A percentile compares a stretch with the other conserved stretches of the same genome.
phyloP scores from a whole-genome alignment of 1,139 yeast genomes.

The Nadsonia starkeyi-henricii region DNA sequence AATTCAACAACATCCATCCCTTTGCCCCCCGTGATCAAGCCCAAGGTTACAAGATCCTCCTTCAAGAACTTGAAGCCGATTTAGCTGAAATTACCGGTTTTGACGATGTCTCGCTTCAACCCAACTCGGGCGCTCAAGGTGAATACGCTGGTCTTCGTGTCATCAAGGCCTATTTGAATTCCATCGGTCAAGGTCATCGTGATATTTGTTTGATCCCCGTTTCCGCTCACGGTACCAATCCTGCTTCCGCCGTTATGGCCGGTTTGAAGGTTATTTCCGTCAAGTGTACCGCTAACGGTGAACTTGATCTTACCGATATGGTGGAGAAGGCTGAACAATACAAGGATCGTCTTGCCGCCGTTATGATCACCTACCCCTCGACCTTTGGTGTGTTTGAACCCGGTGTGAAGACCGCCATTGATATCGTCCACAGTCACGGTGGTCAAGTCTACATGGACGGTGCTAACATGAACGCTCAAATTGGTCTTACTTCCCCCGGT shows the following conservation, averaged over 20 bases:
- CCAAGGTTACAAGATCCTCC: conserved; percentile 62
- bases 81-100: conserved; percentile 92
- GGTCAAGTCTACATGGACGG: conserved; percentile 97
- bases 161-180: conserved; percentile 62
- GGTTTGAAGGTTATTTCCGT: conserved; percentile 89
- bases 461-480: conserved; percentile 98
- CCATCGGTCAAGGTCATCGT: conserved; percentile 59
- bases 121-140: conserved; percentile 98
- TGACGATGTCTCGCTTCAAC: conserved; percentile 82
- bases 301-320: conserved; percentile 68
- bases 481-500: conserved; percentile 94
- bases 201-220: conserved; percentile 90
- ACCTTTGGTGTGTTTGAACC: conserved; percentile 96
- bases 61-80: conserved; percentile 67
- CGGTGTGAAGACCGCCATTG: conserved; percentile 72
- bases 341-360: conserved; percentile 61
- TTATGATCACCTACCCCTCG: conserved; percentile 95
- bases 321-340: conserved; percentile 59
- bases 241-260: conserved; percentile 97
- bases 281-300: conserved; percentile 74
- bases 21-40: conserved; percentile 86
- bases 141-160: conserved; percentile 90
- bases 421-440: conserved; percentile 68
- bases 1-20: conserved; percentile 78
- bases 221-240: conserved; percentile 96